phyloP scores from a whole-genome alignment of 768 basidiomycete genomes.

The Boletales sp. region DNA sequence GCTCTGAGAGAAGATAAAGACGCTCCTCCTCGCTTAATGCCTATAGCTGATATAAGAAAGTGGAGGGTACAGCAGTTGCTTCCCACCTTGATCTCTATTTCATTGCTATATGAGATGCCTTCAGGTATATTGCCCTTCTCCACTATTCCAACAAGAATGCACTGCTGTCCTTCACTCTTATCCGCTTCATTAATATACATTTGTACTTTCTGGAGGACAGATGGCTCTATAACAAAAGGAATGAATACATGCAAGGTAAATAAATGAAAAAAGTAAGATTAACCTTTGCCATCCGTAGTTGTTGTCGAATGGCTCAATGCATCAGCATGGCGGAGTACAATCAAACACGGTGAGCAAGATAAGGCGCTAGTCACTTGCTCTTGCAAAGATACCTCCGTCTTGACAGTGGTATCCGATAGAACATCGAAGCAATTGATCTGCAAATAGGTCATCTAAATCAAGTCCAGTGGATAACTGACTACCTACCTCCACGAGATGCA shows the following conservation, averaged over 20 bases:
- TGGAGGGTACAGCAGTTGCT: background rate
- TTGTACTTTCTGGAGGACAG: constrained; percentile 52
- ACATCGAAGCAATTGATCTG: constrained; percentile 87
- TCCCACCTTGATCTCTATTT: constrained; percentile 67
- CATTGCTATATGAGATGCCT: constrained; percentile 80
- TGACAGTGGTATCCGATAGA: constrained; percentile 70
- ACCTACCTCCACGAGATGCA: constrained; percentile 75
- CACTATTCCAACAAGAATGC: constrained; percentile 70
- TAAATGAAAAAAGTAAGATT: background rate
- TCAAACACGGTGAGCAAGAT: constrained; percentile 77
- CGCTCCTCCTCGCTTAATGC: constrained; percentile 80
- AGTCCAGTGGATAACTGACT: background rate
- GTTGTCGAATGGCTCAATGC: constrained; percentile 67
- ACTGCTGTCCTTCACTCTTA: constrained; percentile 63
- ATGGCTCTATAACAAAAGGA: constrained; percentile 43
- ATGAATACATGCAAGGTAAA: background rate
- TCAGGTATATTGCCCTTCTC: constrained; percentile 64
- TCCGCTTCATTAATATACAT: constrained; percentile 63
- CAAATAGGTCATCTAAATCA: background rate
- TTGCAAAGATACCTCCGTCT: constrained; percentile 69
- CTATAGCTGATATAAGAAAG: constrained; percentile 35
- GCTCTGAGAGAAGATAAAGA: constrained; percentile 49
- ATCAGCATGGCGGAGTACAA: constrained; percentile 77
- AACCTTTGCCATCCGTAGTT: constrained; percentile 64
- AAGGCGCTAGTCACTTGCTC: constrained; percentile 75